Conservation (phyloP, 2,329 filamentous ascomycete genomes). For the Claviceps monticola region DNA sequence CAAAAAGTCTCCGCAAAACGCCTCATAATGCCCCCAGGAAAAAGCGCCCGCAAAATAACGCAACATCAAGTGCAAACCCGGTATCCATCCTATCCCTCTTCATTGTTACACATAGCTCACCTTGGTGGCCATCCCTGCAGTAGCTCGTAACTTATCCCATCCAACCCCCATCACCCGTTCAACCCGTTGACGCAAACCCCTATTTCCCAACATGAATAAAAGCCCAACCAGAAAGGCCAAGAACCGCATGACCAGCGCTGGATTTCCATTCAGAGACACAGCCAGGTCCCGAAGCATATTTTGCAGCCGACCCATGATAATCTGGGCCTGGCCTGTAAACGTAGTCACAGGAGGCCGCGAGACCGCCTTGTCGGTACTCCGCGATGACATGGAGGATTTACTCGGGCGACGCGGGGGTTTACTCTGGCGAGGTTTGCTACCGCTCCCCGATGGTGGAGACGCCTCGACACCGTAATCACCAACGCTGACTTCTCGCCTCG, state of each 20-base stretch:
- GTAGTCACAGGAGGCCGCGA: slow-evolving; percentile 22
- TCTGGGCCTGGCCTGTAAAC: slow-evolving; percentile 33
- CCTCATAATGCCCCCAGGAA: neutral
- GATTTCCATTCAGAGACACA: slow-evolving; percentile 39
- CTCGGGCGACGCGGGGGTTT: slow-evolving; percentile 15
- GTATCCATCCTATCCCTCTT: too few species aligned
- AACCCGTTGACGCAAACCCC: slow-evolving; percentile 61
- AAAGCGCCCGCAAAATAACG: too few species aligned
- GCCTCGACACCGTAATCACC: slow-evolving; percentile 57
- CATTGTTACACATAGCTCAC: slow-evolving; percentile 73
- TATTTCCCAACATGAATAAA: slow-evolving; percentile 59
- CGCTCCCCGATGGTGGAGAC: slow-evolving; percentile 20
- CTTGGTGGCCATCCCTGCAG: slow-evolving; percentile 92
- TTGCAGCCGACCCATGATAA: slow-evolving; percentile 38
- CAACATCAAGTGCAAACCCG: too few species aligned
- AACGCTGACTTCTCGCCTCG: slow-evolving; percentile 39
- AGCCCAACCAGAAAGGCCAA: slow-evolving; percentile 71
- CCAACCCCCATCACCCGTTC: slow-evolving; percentile 51
- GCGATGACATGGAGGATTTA: slow-evolving; percentile 12
- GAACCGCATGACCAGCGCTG: slow-evolving; percentile 43
- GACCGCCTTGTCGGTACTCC: slow-evolving; percentile 16
- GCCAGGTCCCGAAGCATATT: slow-evolving; percentile 37
- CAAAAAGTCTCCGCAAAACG: too few species aligned
- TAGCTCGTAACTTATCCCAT: slow-evolving; percentile 72
- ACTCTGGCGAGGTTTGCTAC: slow-evolving; percentile 19